phyloP scores from a whole-genome alignment of 1,284 basidiomycete genomes.

The Fomitopsis schrenkii region DNA sequence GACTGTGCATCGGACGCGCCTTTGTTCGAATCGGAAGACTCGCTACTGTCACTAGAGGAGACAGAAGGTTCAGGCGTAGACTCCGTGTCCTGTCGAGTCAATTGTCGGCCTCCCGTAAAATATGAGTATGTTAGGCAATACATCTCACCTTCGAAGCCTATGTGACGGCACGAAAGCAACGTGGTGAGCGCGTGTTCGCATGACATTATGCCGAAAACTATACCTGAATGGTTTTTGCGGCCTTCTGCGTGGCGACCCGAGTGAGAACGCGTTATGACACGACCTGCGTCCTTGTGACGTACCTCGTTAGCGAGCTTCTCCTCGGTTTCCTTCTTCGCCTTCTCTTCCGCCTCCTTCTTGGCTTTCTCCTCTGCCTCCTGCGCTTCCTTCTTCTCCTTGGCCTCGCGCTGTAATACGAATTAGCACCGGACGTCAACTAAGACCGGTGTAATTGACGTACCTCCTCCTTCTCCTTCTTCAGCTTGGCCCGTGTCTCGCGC shows the following conservation, averaged over 20 bases:
- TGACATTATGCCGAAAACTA: neutral
- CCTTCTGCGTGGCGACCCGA: neutral
- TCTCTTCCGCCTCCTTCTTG: constrained; percentile 30
- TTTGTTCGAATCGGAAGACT: neutral
- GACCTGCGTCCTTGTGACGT: constrained; percentile 28
- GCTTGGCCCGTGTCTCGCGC: constrained; percentile 73
- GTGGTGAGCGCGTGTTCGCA: neutral
- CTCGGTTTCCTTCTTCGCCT: constrained; percentile 4
- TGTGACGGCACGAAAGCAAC: neutral
- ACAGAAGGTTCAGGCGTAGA: neutral
- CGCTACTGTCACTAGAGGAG: neutral
- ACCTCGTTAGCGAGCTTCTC: constrained; percentile 52
- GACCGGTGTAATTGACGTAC: constrained; percentile 31
- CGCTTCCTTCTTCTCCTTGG: constrained; percentile 70
- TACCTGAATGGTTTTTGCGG: constrained; percentile 14
- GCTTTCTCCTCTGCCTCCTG: constrained; percentile 37
- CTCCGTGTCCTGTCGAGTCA: neutral
- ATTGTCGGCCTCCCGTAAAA: neutral
- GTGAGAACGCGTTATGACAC: constrained; percentile 1
- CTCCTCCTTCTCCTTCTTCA: constrained; percentile 84
- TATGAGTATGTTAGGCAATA: neutral
- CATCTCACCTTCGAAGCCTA: neutral
- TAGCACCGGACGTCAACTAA: constrained; percentile 11
- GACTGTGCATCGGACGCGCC: neutral
- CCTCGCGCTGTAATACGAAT: constrained; percentile 51